Base-by-base conservation (phyloP, 2,329 filamentous ascomycete species). In the Claviceps paspali region DNA sequence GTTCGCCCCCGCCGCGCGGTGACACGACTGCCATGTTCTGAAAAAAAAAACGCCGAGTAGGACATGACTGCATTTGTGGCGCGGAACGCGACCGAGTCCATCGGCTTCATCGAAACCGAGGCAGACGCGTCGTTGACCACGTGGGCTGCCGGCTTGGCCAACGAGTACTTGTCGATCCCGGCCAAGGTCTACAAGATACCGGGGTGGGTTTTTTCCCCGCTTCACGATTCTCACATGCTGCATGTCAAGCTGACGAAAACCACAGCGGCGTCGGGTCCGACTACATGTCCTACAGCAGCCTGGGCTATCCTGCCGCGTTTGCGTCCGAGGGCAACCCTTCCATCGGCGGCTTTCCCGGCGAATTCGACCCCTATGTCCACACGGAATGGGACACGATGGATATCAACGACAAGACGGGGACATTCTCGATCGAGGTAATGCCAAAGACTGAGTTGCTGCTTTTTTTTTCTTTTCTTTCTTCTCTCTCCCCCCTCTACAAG, bases 11-110 rank as follows among this genome's bases (percentile, higher is more conserved):
- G n/a, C n/a, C n/a, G n/a, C n/a, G n/a, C n/a, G n/a, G n/a, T n/a
- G n/a, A n/a, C n/a, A n/a, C n/a, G n/a, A n/a, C n/a, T n/a, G n/a
- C n/a, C n/a, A n/a, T n/a, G n/a, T n/a, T n/a, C n/a, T n/a, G n/a
- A n/a, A n/a, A n/a, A n/a, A n/a, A n/a, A 33, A 34, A 12, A 18
- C 65, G 91, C 14, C 7, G 42, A 27, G 8, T 37, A 57, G 49
- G 59, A 62, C 41, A 61, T 61, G 59, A 60, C 57, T 2, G 59
- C 54, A 7, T 62, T 58, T 29, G 33, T 60, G 17, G 55, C 48
- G 1, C 43, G 49, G 10, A 61, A 61, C 35, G 49, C 56, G 0
- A 60, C 55, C 10, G 59, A 62, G 43, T 54, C 55, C 18, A 59
- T 62, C 30, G 57, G 54, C 15, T 51, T 62, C 38, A 55, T 62